phyloP scores from a whole-genome alignment of 306 rosid genomes.

The Echinosophora koreensis region DNA sequence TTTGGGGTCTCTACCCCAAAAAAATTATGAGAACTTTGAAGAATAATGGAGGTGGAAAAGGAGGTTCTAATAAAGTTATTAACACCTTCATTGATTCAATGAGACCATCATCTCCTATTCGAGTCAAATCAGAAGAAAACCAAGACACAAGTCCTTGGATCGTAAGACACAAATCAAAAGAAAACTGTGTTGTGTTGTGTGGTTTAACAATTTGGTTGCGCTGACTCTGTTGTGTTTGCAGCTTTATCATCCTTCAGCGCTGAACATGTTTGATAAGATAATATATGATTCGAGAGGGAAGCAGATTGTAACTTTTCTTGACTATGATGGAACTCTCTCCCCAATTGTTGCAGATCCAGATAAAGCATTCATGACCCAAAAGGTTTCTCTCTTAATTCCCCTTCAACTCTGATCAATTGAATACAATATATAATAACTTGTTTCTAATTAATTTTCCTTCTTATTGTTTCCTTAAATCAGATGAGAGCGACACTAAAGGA shows the following conservation, averaged over 20 bases:
- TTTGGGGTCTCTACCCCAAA: constrained; percentile 50
- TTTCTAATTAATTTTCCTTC: not conserved
- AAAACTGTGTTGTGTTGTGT: not conserved
- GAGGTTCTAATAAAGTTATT: constrained; percentile 53
- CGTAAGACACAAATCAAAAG: constrained; percentile 49
- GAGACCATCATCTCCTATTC: constrained; percentile 90
- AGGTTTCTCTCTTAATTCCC: constrained; percentile 56
- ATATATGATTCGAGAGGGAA: constrained; percentile 66
- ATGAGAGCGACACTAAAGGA: constrained; percentile 81
- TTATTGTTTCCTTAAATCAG: constrained; percentile 50
- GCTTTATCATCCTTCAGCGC: constrained; percentile 85
- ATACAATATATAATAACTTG: not conserved
- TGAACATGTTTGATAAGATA: constrained; percentile 71
- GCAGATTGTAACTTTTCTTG: constrained; percentile 79
- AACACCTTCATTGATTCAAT: constrained; percentile 79
- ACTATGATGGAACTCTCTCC: constrained; percentile 95
- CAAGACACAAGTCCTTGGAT: constrained; percentile 59
- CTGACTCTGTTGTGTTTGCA: constrained; percentile 38
- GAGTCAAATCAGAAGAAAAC: constrained; percentile 55
- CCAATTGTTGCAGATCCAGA: constrained; percentile 97
- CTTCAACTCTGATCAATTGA: not conserved
- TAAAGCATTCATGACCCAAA: constrained; percentile 79
- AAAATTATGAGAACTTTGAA: constrained; percentile 58
- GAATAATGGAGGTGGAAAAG: constrained; percentile 47
- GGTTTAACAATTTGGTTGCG: too few relatives aligned